Evolutionary conservation across 139 green algal species (phyloP), one percentile per base, ranked within the genome.

Genomic region (Asterochloris sp.): DNA sequence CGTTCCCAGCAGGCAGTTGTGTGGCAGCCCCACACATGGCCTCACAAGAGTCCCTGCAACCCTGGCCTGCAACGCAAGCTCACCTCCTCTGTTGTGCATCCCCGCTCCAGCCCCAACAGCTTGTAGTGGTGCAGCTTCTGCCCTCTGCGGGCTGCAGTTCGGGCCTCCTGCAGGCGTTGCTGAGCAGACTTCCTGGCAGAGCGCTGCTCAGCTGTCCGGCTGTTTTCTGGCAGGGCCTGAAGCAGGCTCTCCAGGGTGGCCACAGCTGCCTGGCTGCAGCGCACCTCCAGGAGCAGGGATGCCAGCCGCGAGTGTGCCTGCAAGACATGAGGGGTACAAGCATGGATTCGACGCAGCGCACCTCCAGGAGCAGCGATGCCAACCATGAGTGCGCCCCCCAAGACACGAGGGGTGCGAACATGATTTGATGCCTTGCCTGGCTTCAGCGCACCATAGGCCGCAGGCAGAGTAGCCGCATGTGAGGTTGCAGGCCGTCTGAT

Each of bases 81-180:
- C 73, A 84, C 76, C 62, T 83, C 76, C 13, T 80, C 81, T 15
- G 78, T 23, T 21, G 63, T 74, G 73, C 76, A 86, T 62, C 13
- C 87, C 66, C 62, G 76, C 16, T 80, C 54, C 60, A 95, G 80
- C 0, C 89, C 89, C 76, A 95, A 83, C 76, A 94, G 24, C 73
- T 86, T 85, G 84, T 92, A 94, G 83, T 95, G 91, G 82, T 95
- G 64, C 63, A 82, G 26, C 12, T 47, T 66, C 62, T 62, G 69
- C 47, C 78, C 63, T 66, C 67, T 66, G 10, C 60, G 68, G 21
- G 47, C 82, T 24, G 82, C 61, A 1, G 76, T 6, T 14, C 81
- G 54, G 0, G 83, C 88, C 75, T 87, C 82, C 11, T 61, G 23
- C 69, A 88, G 60, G 54, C 84, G 84, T 77, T 64, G 83, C 78